phyloP scores from a whole-genome alignment of 371 early-diverging fungal species.

The Capillidium heterosporum region DNA sequence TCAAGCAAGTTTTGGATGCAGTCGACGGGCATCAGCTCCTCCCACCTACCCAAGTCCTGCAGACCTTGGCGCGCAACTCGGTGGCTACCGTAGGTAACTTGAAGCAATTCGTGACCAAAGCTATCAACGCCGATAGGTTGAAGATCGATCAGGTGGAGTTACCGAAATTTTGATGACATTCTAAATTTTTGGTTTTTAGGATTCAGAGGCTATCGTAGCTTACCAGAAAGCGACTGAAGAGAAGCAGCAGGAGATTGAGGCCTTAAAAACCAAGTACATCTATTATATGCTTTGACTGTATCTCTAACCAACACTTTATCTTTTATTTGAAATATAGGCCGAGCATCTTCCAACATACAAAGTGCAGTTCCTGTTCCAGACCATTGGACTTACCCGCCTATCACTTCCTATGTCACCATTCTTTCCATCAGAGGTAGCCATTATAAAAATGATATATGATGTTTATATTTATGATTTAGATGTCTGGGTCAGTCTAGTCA shows the following conservation, averaged over 20 bases:
- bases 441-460: not conserved
- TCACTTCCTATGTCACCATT: constrained; percentile 84
- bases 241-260: constrained; percentile 62
- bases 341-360: constrained; percentile 71
- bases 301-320: not conserved
- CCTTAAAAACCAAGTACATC: constrained; percentile 41
- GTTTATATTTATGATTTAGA: not conserved
- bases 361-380: constrained; percentile 64
- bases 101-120: constrained; percentile 54
- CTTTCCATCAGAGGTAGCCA: constrained; percentile 67
- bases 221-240: constrained; percentile 62
- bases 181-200: constrained; percentile 12
- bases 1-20: constrained; percentile 50
- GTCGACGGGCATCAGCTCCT: constrained; percentile 72
- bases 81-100: constrained; percentile 73
- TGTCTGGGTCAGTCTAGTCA: not conserved
- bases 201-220: constrained; percentile 36
- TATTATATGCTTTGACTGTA: not conserved
- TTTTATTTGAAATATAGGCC: constrained; percentile 18
- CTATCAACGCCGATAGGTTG: constrained; percentile 40
- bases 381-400: constrained; percentile 75
- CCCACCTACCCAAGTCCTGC: constrained; percentile 74
- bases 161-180: not conserved
- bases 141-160: constrained; percentile 18
- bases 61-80: constrained; percentile 60